Evolutionary conservation across 1,139 yeast species (phyloP).

Genomic region (Zhuliangozyma parablackwelliae): DNA sequence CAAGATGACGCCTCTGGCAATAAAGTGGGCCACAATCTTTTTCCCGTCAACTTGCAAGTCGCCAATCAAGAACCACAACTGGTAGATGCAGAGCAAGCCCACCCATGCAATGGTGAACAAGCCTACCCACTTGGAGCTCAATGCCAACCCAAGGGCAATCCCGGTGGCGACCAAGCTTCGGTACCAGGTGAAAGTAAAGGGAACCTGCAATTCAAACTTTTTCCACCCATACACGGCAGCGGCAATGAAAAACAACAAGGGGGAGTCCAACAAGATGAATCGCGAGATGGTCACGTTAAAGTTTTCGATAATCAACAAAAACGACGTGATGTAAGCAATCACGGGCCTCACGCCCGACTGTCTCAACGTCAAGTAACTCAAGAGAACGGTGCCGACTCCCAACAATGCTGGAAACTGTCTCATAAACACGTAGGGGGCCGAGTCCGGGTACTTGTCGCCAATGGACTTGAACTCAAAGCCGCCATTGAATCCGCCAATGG

Average conservation of each 20-base stretch:
- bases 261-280: constrained; percentile 86
- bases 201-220: constrained; percentile 72
- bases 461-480: constrained; percentile 68
- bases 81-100: constrained; percentile 69
- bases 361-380: constrained; percentile 77
- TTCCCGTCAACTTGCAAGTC: constrained; percentile 64
- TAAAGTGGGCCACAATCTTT: constrained; percentile 49
- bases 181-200: constrained; percentile 70
- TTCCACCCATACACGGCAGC: constrained; percentile 76
- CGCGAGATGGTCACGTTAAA: constrained; percentile 86
- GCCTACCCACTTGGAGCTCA: constrained; percentile 96
- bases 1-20: constrained; percentile 53
- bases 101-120: constrained; percentile 92
- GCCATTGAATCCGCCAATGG: constrained; percentile 73
- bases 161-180: constrained; percentile 71
- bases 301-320: constrained; percentile 74
- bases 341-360: constrained; percentile 82
- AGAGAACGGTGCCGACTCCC: constrained; percentile 76
- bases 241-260: constrained; percentile 87
- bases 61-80: constrained; percentile 85
- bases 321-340: constrained; percentile 64
- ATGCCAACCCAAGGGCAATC: constrained; percentile 79
- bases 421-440: constrained; percentile 76
- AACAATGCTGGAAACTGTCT: constrained; percentile 78
- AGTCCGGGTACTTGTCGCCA: constrained; percentile 57